Percentiles rank a stretch among this genome's conserved stretches.
Conservation (phyloP, 2,329 filamentous ascomycete species). For the Lizonia empirigonia region DNA sequence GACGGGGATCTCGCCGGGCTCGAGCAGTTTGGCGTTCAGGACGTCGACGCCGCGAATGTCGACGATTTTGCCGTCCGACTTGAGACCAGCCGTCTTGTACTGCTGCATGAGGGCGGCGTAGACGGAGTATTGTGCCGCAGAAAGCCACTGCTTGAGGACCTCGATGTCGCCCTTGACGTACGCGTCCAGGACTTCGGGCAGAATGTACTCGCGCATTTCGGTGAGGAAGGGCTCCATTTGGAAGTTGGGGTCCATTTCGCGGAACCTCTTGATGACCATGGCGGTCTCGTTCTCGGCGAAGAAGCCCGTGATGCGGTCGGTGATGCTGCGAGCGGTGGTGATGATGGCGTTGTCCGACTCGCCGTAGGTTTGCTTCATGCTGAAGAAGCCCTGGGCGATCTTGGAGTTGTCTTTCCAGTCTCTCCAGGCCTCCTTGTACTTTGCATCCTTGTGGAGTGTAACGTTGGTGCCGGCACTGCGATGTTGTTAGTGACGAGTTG, state of each 20-base stretch:
- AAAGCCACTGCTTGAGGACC: constrained; percentile 92
- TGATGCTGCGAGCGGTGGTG: constrained; percentile 89
- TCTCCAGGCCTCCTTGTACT: constrained; percentile 98
- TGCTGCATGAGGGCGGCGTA: constrained; percentile 97
- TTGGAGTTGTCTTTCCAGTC: constrained; percentile 91
- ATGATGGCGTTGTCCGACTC: constrained; percentile 98
- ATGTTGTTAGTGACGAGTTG: constrained; percentile 14
- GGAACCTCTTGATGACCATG: constrained; percentile 96
- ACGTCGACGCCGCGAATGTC: constrained; percentile 96
- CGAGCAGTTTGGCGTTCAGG: constrained; percentile 76
- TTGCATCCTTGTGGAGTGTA: constrained; percentile 93
- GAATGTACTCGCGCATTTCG: constrained; percentile 96
- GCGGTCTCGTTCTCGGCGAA: constrained; percentile 99
- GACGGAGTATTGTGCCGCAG: constrained; percentile 92
- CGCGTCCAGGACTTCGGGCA: constrained; percentile 94
- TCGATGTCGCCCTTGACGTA: constrained; percentile 96
- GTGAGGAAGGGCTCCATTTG: constrained; percentile 93
- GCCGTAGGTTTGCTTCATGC: constrained; percentile 83
- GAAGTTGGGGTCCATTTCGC: constrained; percentile 92
- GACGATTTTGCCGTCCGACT: constrained; percentile 91
- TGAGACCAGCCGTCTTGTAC: constrained; percentile 89
- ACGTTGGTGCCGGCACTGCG: constrained; percentile 88
- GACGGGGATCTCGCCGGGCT: constrained; percentile 87
- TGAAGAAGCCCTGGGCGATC: constrained; percentile 85
- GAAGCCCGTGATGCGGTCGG: constrained; percentile 90